A percentile compares a stretch with the other conserved stretches of the same genome.
These are phyloP conservation scores for Carallia pectinifolia DNA, from an alignment of 345 rosid genomes.

Conservation along the genomic window DNA sequence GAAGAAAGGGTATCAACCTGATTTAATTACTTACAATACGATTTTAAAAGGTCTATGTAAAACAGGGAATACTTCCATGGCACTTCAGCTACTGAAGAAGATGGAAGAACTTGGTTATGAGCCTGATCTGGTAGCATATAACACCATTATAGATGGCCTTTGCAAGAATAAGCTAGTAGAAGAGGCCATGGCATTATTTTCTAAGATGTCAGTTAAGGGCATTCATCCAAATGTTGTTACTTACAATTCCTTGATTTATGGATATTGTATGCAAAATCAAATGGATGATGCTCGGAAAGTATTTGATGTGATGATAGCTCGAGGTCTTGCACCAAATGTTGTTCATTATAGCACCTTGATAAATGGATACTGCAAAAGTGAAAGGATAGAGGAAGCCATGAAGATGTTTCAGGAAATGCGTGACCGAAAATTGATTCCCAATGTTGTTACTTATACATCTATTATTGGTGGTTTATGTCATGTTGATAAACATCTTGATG, in stretches of 20 bases:
- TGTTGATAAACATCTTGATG: not conserved
- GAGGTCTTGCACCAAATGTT: conserved; percentile 1
- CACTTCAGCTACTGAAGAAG: conserved; percentile 5
- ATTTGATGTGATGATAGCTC: conserved; percentile 9
- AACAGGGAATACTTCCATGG: not conserved
- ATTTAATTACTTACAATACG: conserved; percentile 1
- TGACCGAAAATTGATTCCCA: conserved; percentile 37
- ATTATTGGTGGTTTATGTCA: conserved; percentile 1
- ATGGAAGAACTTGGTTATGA: not conserved
- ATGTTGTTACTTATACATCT: conserved; percentile 10
- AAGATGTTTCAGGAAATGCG: conserved; percentile 55
- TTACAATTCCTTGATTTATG: conserved; percentile 15
- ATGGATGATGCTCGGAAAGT: conserved; percentile 26
- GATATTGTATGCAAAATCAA: conserved; percentile 29
- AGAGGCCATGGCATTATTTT: not conserved
- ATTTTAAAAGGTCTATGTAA: conserved; percentile 1
- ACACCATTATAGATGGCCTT: conserved; percentile 6
- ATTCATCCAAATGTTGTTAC: not conserved
- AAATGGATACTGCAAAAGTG: conserved; percentile 25
- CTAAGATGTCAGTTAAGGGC: not conserved
- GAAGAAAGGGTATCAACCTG: not conserved
- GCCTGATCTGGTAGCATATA: conserved; percentile 5
- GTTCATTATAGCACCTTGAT: conserved; percentile 7
- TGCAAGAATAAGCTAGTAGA: conserved; percentile 20
- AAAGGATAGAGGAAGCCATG: conserved; percentile 83